phyloP scores from a whole-genome alignment of 495 filamentous ascomycete genomes.

The Podospora pseudopauciseta region DNA sequence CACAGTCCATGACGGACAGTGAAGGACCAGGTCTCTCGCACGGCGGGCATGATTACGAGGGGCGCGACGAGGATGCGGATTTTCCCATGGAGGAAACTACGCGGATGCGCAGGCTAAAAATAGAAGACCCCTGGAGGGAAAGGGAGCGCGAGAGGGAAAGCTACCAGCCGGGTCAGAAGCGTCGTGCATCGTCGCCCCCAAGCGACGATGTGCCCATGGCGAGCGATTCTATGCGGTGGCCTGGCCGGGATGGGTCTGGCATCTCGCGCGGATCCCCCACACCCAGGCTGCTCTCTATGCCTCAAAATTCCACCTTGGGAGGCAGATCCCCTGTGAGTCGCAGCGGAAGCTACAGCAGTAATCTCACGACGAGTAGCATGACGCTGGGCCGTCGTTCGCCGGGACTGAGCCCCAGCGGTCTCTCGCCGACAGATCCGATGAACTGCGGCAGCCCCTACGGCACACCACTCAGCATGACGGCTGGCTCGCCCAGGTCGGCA shows the following conservation, averaged over 20 bases:
- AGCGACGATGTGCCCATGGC: conserved; percentile 63
- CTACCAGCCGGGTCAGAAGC: conserved; percentile 60
- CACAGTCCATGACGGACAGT: conserved; percentile 5
- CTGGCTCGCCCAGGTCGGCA: conserved; percentile 7
- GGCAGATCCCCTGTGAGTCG: conserved; percentile 69
- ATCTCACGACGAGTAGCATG: conserved; percentile 64
- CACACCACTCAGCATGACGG: conserved; percentile 2
- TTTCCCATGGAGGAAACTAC: conserved; percentile 65
- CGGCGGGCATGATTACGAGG: conserved; percentile 43
- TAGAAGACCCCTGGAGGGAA: conserved; percentile 48
- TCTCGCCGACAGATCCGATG: conserved; percentile 50
- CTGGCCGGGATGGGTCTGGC: conserved; percentile 46
- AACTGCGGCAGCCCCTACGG: conserved; percentile 54
- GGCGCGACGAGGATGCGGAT: conserved; percentile 60
- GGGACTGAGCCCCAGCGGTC: conserved; percentile 61
- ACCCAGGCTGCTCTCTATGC: conserved; percentile 55
- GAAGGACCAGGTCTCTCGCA: conserved; percentile 36
- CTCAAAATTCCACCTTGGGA: conserved; percentile 61
- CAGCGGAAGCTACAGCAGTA: conserved; percentile 72
- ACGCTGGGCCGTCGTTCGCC: conserved; percentile 75
- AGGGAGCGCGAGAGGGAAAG: conserved; percentile 27
- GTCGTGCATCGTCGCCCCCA: conserved; percentile 76
- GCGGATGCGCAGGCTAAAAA: conserved; percentile 54
- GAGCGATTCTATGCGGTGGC: conserved; percentile 62
- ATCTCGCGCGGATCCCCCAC: conserved; percentile 54